Conservation (phyloP, 768 basidiomycete species). For the Vararia minispora region DNA sequence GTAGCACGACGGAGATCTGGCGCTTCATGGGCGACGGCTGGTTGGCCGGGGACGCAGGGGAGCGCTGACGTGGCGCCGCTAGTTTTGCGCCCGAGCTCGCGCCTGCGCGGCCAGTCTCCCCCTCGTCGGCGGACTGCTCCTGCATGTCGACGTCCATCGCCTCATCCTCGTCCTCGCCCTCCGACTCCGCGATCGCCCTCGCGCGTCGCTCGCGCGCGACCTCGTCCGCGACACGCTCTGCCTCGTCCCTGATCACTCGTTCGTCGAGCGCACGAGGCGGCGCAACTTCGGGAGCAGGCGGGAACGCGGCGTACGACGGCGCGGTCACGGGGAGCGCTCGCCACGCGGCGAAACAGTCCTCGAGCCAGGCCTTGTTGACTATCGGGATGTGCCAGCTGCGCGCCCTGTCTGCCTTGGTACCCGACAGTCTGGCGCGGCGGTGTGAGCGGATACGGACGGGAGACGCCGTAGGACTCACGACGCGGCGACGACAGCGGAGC, state of each 20-base stretch:
- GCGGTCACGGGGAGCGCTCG: slow-evolving; percentile 48
- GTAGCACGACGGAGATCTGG: no score
- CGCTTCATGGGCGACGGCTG: no score
- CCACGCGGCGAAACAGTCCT: slow-evolving; percentile 84
- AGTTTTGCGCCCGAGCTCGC: no score
- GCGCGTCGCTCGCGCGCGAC: background rate
- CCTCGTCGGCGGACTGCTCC: background rate
- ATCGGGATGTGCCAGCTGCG: slow-evolving; percentile 73
- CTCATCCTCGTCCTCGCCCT: background rate
- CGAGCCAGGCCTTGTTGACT: slow-evolving; percentile 86
- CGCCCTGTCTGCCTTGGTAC: slow-evolving; percentile 60
- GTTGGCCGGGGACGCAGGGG: no score
- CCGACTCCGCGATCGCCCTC: background rate
- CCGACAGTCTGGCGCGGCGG: slow-evolving; percentile 11
- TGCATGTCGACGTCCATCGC: slow-evolving; percentile 6
- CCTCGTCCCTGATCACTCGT: no score
- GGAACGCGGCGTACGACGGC: slow-evolving; percentile 61
- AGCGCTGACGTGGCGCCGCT: no score
- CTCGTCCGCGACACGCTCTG: background rate
- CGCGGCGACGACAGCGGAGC: slow-evolving; percentile 77
- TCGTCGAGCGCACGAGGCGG: no score
- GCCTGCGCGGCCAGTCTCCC: background rate
- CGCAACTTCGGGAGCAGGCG: slow-evolving; percentile 56
- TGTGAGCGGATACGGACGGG: slow-evolving; percentile 1
- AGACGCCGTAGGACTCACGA: slow-evolving; percentile 38